Evolutionary conservation across 2,329 filamentous ascomycete species (phyloP).

Genomic region (Beauveria caledonica): DNA sequence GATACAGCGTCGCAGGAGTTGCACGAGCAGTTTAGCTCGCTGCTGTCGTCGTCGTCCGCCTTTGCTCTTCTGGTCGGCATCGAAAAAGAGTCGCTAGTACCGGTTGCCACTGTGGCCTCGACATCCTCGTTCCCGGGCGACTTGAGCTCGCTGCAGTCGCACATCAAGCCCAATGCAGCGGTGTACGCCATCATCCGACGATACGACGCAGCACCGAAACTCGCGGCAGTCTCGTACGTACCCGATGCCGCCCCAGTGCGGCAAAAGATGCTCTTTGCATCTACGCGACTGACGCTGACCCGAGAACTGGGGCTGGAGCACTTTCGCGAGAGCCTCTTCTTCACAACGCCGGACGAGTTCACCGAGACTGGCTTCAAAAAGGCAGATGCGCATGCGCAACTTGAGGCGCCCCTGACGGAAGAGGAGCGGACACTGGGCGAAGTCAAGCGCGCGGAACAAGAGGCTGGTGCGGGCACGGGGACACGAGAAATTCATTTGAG

Average conservation of each 20-base stretch:
- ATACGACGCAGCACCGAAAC: constrained; percentile 46
- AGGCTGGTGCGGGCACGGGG: constrained; percentile 61
- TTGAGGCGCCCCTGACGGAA: constrained; percentile 66
- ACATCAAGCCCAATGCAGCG: constrained; percentile 58
- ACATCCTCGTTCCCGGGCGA: constrained; percentile 55
- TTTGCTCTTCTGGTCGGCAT: constrained; percentile 69
- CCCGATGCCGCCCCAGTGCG: constrained; percentile 71
- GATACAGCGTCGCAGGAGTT: constrained; percentile 66
- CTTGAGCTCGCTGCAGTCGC: constrained; percentile 51
- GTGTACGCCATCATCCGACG: constrained; percentile 70
- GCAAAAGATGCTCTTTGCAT: constrained; percentile 80
- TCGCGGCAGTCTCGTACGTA: constrained; percentile 69
- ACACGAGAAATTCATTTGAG: constrained; percentile 51
- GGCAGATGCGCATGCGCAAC: constrained; percentile 58
- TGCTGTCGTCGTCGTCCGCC: constrained; percentile 52
- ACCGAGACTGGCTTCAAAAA: constrained; percentile 60
- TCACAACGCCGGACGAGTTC: constrained; percentile 61
- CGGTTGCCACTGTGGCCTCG: constrained; percentile 46
- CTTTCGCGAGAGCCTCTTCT: constrained; percentile 69
- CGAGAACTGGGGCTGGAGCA: constrained; percentile 71
- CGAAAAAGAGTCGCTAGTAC: constrained; percentile 57
- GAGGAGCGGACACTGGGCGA: constrained; percentile 65
- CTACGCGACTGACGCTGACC: constrained; percentile 65
- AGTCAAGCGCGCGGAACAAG: constrained; percentile 67
- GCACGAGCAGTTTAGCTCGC: constrained; percentile 59